A percentile compares a stretch with the other conserved stretches of the same genome.
These are phyloP conservation scores for Suillus luteus DNA, from an alignment of 768 basidiomycete species.

Conservation along the genomic window DNA sequence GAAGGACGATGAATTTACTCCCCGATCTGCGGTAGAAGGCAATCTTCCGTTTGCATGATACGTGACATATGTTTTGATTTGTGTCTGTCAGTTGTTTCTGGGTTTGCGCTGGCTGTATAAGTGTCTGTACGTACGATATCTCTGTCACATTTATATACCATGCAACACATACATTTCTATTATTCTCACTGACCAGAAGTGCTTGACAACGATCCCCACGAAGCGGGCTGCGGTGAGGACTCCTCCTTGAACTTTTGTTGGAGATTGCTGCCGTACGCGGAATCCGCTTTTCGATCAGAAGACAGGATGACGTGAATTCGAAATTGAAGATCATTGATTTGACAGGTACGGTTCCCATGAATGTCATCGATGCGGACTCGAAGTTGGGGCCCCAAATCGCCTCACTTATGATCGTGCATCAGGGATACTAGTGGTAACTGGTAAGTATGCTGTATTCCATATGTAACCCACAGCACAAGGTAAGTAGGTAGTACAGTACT, in stretches of 20 bases:
- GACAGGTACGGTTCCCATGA: neutral
- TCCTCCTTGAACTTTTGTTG: neutral
- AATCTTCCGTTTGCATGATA: neutral
- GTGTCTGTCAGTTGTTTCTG: neutral
- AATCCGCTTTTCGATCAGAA: neutral
- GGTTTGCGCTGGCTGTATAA: neutral
- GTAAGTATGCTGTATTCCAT: conserved; percentile 4
- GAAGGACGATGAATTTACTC: neutral
- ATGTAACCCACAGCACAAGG: conserved; percentile 10
- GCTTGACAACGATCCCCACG: neutral
- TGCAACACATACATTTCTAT: neutral
- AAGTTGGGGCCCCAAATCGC: neutral
- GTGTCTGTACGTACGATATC: neutral
- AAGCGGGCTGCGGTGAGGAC: neutral
- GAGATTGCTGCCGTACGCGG: neutral
- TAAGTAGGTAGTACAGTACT: conserved; percentile 9
- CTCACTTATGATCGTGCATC: neutral
- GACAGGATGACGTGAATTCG: neutral
- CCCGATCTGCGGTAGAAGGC: neutral
- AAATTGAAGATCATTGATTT: neutral
- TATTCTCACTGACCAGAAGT: neutral
- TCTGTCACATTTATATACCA: neutral
- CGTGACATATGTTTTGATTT: neutral
- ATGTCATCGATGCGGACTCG: neutral
- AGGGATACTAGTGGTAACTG: neutral